Conservation (phyloP, 2,329 filamentous ascomycete genomes). For the Penicillium hesseltinei region DNA sequence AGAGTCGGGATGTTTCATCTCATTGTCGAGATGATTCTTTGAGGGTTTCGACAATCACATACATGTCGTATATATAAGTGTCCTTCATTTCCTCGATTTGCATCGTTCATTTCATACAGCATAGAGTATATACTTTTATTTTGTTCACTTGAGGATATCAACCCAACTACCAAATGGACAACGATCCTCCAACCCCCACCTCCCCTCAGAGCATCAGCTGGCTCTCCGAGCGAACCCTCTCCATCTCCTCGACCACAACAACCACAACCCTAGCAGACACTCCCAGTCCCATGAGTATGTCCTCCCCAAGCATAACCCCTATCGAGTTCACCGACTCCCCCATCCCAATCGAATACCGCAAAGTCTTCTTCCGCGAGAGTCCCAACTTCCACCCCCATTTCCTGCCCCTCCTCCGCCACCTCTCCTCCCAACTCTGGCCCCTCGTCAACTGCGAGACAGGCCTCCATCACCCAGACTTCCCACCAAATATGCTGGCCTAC, state of each 20-base stretch:
- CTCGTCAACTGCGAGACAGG: constrained; percentile 40
- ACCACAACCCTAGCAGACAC: background rate
- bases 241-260: background rate
- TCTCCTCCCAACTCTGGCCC: constrained; percentile 33
- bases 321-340: background rate
- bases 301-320: background rate
- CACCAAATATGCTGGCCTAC: constrained; percentile 38
- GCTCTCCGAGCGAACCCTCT: constrained; percentile 1
- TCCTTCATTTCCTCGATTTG: background rate
- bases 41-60: constrained; percentile 7
- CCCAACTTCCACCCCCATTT: constrained; percentile 5
- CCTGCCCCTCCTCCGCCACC: constrained; percentile 26
- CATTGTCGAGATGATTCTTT: constrained; percentile 16
- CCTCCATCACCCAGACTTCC: constrained; percentile 39
- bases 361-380: background rate
- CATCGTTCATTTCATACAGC: background rate
- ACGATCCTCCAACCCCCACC: background rate
- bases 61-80: constrained; percentile 12
- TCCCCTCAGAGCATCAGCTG: background rate
- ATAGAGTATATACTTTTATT: background rate
- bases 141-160: no score
- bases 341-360: background rate
- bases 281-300: background rate
- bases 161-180: background rate
- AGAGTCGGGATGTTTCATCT: constrained; percentile 15